Percentiles rank a stretch among this genome's conserved stretches.
These are phyloP conservation scores for Hymenochaete sp. DNA, from an alignment of 1,284 basidiomycete species.

Conservation along the genomic window DNA sequence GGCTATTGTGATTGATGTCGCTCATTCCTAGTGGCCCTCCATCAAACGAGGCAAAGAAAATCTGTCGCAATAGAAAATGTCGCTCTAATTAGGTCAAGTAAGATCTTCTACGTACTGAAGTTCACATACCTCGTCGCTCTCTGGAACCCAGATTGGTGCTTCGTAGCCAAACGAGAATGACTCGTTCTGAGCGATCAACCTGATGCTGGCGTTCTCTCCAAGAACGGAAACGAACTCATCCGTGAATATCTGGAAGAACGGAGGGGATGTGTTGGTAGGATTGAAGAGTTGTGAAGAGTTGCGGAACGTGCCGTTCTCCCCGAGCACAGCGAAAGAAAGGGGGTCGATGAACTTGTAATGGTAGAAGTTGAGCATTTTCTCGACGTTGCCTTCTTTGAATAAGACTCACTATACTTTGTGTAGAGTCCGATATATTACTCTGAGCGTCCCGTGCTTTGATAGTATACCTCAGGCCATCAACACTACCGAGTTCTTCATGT, in stretches of 20 bases:
- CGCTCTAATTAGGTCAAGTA: no score
- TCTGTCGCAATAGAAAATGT: no score
- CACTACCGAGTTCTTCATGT: no score
- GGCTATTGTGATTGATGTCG: slow-evolving; percentile 37
- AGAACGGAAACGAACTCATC: slow-evolving; percentile 50
- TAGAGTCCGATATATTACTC: no score
- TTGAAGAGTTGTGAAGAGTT: slow-evolving; percentile 27
- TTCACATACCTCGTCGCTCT: slow-evolving; percentile 31
- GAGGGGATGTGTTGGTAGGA: slow-evolving; percentile 37
- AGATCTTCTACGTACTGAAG: no score
- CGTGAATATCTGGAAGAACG: slow-evolving; percentile 67
- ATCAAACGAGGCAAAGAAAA: slow-evolving; percentile 34
- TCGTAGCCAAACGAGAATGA: slow-evolving; percentile 30
- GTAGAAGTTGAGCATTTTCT: neutral
- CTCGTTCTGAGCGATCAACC: slow-evolving; percentile 46
- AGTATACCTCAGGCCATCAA: no score
- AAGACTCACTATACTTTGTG: no score
- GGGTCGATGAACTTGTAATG: slow-evolving; percentile 26
- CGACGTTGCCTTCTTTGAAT: no score
- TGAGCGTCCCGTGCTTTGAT: no score
- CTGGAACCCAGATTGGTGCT: slow-evolving; percentile 29
- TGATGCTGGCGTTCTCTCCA: slow-evolving; percentile 48
- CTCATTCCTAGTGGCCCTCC: slow-evolving; percentile 28
- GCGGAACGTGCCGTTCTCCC: slow-evolving; percentile 27
- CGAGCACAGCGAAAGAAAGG: slow-evolving; percentile 26